A percentile compares a stretch with the other conserved stretches of the same genome.
Evolutionary conservation across 495 filamentous ascomycete genomes (phyloP).

Genomic region (Penicillium paxilli): DNA sequence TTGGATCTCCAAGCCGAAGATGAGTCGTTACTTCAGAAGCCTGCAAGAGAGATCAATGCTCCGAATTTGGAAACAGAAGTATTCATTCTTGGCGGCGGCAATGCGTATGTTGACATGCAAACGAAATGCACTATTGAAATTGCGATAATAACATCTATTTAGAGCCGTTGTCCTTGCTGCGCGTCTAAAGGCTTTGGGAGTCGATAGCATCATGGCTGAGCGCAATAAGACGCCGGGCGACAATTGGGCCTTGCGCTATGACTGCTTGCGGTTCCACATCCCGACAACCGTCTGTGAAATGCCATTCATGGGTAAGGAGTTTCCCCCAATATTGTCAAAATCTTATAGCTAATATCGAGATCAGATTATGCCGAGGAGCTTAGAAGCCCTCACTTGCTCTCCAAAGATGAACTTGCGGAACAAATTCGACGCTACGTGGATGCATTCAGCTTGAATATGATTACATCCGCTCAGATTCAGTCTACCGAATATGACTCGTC

Average conservation of each 20-base stretch:
- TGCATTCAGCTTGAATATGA: conserved; percentile 36
- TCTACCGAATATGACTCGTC: conserved; percentile 23
- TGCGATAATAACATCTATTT: background rate
- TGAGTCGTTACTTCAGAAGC: conserved; percentile 2
- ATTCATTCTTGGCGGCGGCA: conserved; percentile 27
- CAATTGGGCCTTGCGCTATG: conserved; percentile 39
- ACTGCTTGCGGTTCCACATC: conserved; percentile 36
- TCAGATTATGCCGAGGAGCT: conserved; percentile 20
- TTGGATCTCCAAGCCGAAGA: conserved; percentile 18
- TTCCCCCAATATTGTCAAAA: background rate
- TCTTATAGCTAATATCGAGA: background rate
- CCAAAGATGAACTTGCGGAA: conserved; percentile 33
- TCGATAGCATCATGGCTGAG: conserved; percentile 34
- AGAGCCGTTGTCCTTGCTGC: conserved; percentile 32
- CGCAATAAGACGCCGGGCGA: conserved; percentile 30
- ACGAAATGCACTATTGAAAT: background rate
- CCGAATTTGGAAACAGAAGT: conserved; percentile 18
- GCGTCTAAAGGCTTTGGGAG: conserved; percentile 33
- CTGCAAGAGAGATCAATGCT: background rate
- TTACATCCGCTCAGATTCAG: conserved; percentile 27
- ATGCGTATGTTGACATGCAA: conserved; percentile 15
- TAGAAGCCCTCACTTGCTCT: conserved; percentile 32
- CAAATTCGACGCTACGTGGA: conserved; percentile 34
- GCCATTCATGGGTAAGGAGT: conserved; percentile 17
- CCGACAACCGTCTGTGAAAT: conserved; percentile 20